Base-by-base conservation (phyloP, 352 stramenopile genomes). In the Globisporangium megalacanthum region DNA sequence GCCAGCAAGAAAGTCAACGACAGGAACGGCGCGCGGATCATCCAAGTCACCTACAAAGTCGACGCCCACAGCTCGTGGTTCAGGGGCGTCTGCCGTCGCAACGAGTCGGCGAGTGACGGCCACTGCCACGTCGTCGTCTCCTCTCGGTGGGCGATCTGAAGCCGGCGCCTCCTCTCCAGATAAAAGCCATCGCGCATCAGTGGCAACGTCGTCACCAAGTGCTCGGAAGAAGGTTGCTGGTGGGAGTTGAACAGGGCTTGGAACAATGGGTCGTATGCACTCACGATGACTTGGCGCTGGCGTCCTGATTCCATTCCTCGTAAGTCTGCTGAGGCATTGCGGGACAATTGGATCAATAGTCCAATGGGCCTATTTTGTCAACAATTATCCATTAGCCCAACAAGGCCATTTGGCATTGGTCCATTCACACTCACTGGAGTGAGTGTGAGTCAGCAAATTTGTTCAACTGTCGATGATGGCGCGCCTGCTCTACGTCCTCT, bases 401-500 rank as follows among this genome's bases (percentile, higher is more conserved):
- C n/a, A n/a, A n/a, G n/a, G n/a, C n/a, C n/a, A n/a, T n/a, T n/a
- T n/a, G n/a, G n/a, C n/a, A n/a, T n/a, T n/a, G n/a, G n/a, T n/a
- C n/a, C n/a, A n/a, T n/a, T n/a, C n/a, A n/a, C n/a, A n/a, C n/a
- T n/a, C n/a, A n/a, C n/a, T n/a, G n/a, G n/a, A n/a, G n/a, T n/a
- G n/a, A n/a, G n/a, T n/a, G n/a, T n/a, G n/a, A n/a, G n/a, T 37
- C 33, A 37, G 4, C 33, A 8, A 37, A 8, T 37, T 37, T 37
- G 33, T 37, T 37, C 33, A 13, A 13, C 10, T 39, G 35, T 13
- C 42, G 19, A 71, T 54, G 52, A 54, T 47, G 15, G 64, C 68
- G 19, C 73, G 75, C 6, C 58, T 96, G 15, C 56, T 94, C 41
- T 90, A 86, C 31, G 65, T 97, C 64, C 72, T 97, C 45, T 97